phyloP scores from a whole-genome alignment of 1,139 yeast species.

The Yamadazyma atmosphaerica region DNA sequence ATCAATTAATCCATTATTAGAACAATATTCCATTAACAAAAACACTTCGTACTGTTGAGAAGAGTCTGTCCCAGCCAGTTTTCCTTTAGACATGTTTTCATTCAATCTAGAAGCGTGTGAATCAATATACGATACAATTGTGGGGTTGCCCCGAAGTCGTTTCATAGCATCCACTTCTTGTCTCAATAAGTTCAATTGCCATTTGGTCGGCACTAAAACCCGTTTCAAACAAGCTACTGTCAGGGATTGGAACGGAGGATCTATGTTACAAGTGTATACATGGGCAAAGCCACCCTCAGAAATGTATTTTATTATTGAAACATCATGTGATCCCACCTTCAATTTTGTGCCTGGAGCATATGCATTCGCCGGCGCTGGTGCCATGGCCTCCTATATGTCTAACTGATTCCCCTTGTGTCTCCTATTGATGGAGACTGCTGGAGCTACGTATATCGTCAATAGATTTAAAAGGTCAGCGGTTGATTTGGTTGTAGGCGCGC shows the following conservation, averaged over 20 bases:
- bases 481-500: too few relatives aligned
- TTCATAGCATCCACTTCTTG: slow-evolving; percentile 87
- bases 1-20: slow-evolving; percentile 83
- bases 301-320: slow-evolving; percentile 57
- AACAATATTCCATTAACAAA: slow-evolving; percentile 88
- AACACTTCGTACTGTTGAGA: slow-evolving; percentile 77
- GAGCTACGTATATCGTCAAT: too few relatives aligned
- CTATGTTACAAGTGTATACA: slow-evolving; percentile 63
- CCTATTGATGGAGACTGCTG: too few relatives aligned
- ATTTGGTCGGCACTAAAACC: slow-evolving; percentile 72
- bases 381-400: too few relatives aligned
- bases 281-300: slow-evolving; percentile 82
- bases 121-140: slow-evolving; percentile 87
- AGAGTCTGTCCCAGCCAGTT: too few relatives aligned
- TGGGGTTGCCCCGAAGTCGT: slow-evolving; percentile 70
- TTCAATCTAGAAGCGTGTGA: slow-evolving; percentile 86
- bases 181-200: slow-evolving; percentile 63
- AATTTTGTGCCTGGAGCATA: slow-evolving; percentile 60
- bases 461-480: too few relatives aligned
- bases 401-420: too few relatives aligned
- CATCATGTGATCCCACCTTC: slow-evolving; percentile 65
- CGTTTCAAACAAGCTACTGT: slow-evolving; percentile 68
- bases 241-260: slow-evolving; percentile 50
- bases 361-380: slow-evolving; percentile 51
- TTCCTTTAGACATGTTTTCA: too few relatives aligned